phyloP scores from a whole-genome alignment of 208 protist genomes.

The Trichomonas gallinae region DNA sequence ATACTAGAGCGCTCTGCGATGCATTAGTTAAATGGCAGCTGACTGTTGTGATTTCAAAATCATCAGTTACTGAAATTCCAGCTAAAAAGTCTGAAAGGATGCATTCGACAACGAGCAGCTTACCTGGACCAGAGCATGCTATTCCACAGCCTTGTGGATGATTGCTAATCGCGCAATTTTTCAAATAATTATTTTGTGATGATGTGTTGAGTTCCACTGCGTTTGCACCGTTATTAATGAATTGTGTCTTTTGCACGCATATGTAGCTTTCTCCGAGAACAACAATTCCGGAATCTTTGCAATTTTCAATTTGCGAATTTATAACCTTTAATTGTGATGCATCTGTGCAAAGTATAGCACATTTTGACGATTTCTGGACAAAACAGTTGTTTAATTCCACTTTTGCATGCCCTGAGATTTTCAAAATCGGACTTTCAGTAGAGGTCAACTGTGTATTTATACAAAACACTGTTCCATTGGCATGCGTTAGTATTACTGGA shows the following conservation, averaged over 20 bases:
- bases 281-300: not conserved
- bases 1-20: not conserved
- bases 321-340: not conserved
- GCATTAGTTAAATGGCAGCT: not conserved
- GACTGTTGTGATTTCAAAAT: not conserved
- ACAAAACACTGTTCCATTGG: not conserved
- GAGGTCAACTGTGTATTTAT: not conserved
- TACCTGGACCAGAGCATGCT: not conserved
- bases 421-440: not conserved
- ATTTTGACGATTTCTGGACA: not conserved
- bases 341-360: not conserved
- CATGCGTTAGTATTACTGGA: not conserved
- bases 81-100: not conserved
- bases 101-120: not conserved
- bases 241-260: not conserved
- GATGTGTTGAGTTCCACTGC: not conserved
- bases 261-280: not conserved
- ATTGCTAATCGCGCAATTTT: not conserved
- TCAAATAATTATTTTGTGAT: not conserved
- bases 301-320: not conserved
- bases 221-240: not conserved
- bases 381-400: not conserved
- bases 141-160: not conserved
- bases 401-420: not conserved
- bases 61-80: not conserved